phyloP scores from a whole-genome alignment of 192 early-diverging fungal genomes.

The Coemansia javaensis region DNA sequence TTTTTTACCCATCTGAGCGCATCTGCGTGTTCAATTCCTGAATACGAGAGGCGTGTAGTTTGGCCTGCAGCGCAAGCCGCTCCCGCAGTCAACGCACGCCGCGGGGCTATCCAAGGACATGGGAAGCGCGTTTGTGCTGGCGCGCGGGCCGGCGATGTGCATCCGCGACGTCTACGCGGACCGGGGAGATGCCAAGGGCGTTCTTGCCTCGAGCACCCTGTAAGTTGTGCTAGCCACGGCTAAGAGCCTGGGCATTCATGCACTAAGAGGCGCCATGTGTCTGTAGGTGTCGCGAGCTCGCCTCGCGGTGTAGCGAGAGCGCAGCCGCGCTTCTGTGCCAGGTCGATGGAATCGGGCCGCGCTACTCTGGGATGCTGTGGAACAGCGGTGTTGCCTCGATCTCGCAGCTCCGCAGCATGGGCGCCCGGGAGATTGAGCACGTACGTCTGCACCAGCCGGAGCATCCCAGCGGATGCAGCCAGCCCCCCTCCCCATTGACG shows the following conservation, averaged over 20 bases:
- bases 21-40: too few relatives aligned
- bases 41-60: slow-evolving; percentile 19
- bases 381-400: slow-evolving; percentile 48
- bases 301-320: slow-evolving; percentile 47
- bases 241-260: too few relatives aligned
- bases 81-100: slow-evolving; percentile 21
- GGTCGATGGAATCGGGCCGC: slow-evolving; percentile 56
- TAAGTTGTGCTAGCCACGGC: slow-evolving; percentile 31
- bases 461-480: background rate
- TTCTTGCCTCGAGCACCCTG: slow-evolving; percentile 9
- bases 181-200: slow-evolving; percentile 4
- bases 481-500: background rate
- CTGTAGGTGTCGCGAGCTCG: slow-evolving; percentile 35
- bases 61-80: slow-evolving; percentile 13
- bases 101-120: slow-evolving; percentile 26
- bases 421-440: slow-evolving; percentile 52
- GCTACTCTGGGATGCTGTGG: slow-evolving; percentile 46
- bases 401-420: slow-evolving; percentile 21
- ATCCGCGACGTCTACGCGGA: slow-evolving; percentile 22
- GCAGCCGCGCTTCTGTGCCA: slow-evolving; percentile 52
- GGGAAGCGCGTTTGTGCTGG: slow-evolving; percentile 11
- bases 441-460: slow-evolving; percentile 2
- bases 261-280: too few relatives aligned
- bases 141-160: slow-evolving; percentile 17
- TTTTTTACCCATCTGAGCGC: too few relatives aligned